phyloP scores from a whole-genome alignment of 345 rosid genomes.

The Syzygium jambos region DNA sequence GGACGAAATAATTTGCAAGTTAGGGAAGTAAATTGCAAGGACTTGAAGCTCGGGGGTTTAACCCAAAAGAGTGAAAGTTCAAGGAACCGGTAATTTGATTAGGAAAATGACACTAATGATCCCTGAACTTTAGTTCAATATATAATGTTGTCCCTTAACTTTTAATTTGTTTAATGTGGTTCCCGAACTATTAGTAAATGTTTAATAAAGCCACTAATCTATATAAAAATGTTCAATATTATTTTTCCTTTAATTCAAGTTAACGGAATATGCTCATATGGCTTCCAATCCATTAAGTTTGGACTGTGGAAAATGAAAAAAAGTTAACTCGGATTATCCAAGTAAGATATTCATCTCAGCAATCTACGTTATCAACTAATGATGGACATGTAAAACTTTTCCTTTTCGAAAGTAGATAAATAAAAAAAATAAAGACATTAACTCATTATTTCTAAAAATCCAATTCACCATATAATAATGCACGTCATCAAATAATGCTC shows the following conservation, averaged over 20 bases:
- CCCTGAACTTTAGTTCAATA: not conserved
- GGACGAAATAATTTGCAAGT: not conserved
- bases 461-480: not conserved
- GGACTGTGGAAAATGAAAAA: not conserved
- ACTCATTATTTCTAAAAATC: not conserved
- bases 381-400: not conserved
- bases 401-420: not conserved
- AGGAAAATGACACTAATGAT: not conserved
- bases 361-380: not conserved
- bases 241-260: not conserved
- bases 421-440: not conserved
- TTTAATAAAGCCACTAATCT: not conserved
- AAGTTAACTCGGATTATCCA: not conserved
- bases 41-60: not conserved
- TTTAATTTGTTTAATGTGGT: not conserved
- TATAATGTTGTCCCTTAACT: not conserved
- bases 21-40: not conserved
- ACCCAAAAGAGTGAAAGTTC: not conserved
- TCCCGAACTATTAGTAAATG: not conserved
- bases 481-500: not conserved
- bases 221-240: not conserved
- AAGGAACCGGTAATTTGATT: not conserved
- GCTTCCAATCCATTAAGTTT: not conserved
- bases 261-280: not conserved
- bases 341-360: not conserved